phyloP scores from a whole-genome alignment of 495 filamentous ascomycete genomes.

The Mycothermus thermophilus region DNA sequence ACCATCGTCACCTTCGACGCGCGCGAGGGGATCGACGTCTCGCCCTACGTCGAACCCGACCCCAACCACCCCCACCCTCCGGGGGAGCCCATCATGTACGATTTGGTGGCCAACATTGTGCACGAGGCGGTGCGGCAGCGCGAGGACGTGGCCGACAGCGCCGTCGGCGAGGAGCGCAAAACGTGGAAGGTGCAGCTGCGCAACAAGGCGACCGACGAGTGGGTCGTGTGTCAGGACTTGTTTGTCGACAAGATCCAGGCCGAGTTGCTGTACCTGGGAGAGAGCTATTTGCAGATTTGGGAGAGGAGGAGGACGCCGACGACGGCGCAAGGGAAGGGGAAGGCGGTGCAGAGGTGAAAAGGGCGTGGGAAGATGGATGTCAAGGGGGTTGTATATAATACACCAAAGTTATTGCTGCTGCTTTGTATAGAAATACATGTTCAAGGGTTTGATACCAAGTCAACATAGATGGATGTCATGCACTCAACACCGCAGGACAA shows the following conservation, averaged over 20 bases:
- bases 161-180: conserved; percentile 60
- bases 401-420: too few species aligned
- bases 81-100: conserved; percentile 85
- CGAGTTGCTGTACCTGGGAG: conserved; percentile 80
- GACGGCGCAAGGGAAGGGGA: conserved; percentile 10
- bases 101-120: conserved; percentile 91
- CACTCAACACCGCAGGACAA: too few species aligned
- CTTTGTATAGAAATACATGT: too few species aligned
- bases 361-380: background rate
- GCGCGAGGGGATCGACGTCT: conserved; percentile 61
- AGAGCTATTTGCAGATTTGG: conserved; percentile 95
- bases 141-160: conserved; percentile 58
- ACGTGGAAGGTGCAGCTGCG: conserved; percentile 61
- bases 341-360: conserved; percentile 9
- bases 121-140: conserved; percentile 70
- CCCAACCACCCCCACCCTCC: conserved; percentile 38
- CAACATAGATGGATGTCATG: too few species aligned
- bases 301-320: conserved; percentile 55
- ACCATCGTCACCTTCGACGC: conserved; percentile 94
- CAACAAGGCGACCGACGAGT: conserved; percentile 57
- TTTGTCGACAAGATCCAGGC: conserved; percentile 75
- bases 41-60: conserved; percentile 58
- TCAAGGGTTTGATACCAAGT: too few species aligned
- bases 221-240: conserved; percentile 88
- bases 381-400: background rate